Base-by-base conservation (phyloP, 495 filamentous ascomycete species). In the Penicillium cosmopolitanum region DNA sequence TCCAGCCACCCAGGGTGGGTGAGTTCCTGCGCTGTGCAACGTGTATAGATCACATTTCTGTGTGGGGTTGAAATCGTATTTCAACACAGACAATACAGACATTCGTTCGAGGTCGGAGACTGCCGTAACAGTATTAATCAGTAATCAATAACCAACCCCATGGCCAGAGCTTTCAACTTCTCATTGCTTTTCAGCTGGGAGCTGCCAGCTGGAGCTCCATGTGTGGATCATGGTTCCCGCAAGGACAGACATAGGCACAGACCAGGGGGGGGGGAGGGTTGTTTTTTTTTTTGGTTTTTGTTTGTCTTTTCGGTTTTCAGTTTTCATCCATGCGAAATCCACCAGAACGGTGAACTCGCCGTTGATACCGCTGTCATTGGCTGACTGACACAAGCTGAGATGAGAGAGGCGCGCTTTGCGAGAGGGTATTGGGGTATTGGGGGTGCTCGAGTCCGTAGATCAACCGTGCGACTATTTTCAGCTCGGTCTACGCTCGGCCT, bases 1-100 rank as follows among this genome's bases (percentile, higher is more conserved):
- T 40, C 19, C 31, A 47, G 42, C 62, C 59, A 55, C 56, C 57
- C 62, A 57, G 57, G 23, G 2, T 13, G 16, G 44, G 55, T 15
- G 38, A 56, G 60, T 55, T 54, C 56, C 63, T 68, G 63, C 60
- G 58, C 43, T 53, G 60, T 57, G 47, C 65, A 28, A 57, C 23
- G 21, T 51, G 34, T 63, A 68, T 55, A 64, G 51, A 62, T 68
- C 66, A 68, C 63, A 68, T 64, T 66, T 31, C 58, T 16, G 15
- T 15, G 64, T 53, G 44, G 56, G 56, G 50, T 25, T 40, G 52
- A 38, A 55, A 62, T 21, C 18, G 55, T 58, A 53, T 50, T 62
- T 6, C 38, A 15, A 40, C 4, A n/a, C 0, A 6, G 36, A 40
- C 11, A 40, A 40, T 40, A 40, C 36, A 40, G 28, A 6, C 28